phyloP scores from a whole-genome alignment of 2,329 filamentous ascomycete genomes.

The Lizonia empirigonia region DNA sequence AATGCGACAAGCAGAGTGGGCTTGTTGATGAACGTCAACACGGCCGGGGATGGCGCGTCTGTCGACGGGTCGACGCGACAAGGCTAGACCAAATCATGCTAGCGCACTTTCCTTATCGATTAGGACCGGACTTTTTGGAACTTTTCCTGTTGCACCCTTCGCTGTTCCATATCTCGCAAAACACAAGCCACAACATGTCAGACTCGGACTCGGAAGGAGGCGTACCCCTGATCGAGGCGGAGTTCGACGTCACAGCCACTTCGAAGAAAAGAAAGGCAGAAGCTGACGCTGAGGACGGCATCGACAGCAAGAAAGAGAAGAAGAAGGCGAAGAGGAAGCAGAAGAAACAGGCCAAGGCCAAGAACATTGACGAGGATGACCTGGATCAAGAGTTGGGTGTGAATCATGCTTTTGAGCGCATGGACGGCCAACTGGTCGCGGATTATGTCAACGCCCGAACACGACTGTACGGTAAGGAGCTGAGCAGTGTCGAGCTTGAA shows the following conservation, averaged over 20 bases:
- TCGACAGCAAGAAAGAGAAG: conserved; percentile 43
- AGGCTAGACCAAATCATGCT: conserved; percentile 7
- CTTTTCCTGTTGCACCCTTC: conserved; percentile 27
- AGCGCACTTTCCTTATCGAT: conserved; percentile 37
- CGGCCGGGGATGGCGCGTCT: conserved; percentile 27
- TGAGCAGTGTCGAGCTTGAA: conserved; percentile 82
- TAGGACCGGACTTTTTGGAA: conserved; percentile 28
- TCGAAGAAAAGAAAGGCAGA: conserved; percentile 53
- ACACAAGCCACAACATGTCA: conserved; percentile 48
- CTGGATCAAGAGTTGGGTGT: conserved; percentile 60
- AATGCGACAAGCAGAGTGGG: conserved; percentile 13
- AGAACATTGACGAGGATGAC: conserved; percentile 68
- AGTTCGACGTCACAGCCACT: conserved; percentile 42
- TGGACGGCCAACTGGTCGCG: conserved; percentile 82
- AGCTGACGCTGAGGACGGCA: conserved; percentile 36
- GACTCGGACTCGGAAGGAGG: conserved; percentile 52
- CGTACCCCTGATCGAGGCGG: conserved; percentile 52
- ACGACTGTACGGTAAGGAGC: conserved; percentile 75
- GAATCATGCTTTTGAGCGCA: conserved; percentile 78
- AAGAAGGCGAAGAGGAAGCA: conserved; percentile 53
- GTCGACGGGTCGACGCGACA: conserved; percentile 20
- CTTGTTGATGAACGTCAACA: conserved; percentile 29
- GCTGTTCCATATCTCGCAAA: conserved; percentile 24
- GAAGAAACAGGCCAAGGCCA: conserved; percentile 63
- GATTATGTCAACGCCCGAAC: conserved; percentile 85